These are phyloP conservation scores for Pseudotsuga menziesii DNA, from an alignment of 75 land plant genomes.

Conservation along the genomic window DNA sequence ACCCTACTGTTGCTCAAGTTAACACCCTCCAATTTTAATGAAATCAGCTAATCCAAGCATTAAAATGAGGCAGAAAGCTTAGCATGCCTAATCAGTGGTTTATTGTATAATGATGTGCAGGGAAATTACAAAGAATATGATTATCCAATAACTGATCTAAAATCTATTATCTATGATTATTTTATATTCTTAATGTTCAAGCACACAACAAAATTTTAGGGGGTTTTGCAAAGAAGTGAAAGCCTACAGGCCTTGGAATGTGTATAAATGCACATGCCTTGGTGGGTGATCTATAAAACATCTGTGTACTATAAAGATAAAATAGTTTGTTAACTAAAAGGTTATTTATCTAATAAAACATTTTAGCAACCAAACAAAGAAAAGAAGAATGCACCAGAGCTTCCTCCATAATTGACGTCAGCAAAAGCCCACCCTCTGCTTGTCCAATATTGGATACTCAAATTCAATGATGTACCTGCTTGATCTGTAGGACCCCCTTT, in stretches of 20 bases:
- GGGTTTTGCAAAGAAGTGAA: not conserved
- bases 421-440: constrained; percentile 99
- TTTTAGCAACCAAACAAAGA: not conserved
- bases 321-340: too few relatives aligned
- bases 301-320: not conserved
- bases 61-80: too few relatives aligned
- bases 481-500: constrained; percentile 93
- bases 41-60: too few relatives aligned
- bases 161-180: not conserved
- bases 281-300: not conserved
- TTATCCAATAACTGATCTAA: not conserved
- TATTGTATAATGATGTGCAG: not conserved
- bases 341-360: too few relatives aligned
- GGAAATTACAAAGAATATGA: not conserved
- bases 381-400: constrained; percentile 65
- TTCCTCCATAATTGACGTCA: constrained; percentile 98
- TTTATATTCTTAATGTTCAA: not conserved
- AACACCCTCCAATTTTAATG: too few relatives aligned
- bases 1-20: too few relatives aligned
- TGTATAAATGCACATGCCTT: not conserved
- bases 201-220: not conserved
- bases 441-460: constrained; percentile 93
- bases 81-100: too few relatives aligned
- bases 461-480: constrained; percentile 56
- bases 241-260: not conserved